These are phyloP conservation scores for Novymonas esmeraldas DNA, from an alignment of 208 protist species.

Conservation along the genomic window DNA sequence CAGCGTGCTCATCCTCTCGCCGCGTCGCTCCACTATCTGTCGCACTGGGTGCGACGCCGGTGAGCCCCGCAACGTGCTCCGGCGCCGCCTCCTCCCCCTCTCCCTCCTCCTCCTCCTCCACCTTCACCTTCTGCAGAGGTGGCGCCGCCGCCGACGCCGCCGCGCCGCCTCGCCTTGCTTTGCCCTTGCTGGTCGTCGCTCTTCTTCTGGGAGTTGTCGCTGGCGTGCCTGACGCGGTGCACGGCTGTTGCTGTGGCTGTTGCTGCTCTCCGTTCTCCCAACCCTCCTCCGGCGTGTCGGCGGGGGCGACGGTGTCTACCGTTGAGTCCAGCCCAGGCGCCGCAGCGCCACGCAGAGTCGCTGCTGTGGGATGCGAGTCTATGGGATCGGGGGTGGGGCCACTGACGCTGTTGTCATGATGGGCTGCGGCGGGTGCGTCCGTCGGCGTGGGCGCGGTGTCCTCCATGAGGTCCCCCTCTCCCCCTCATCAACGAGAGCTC, in stretches of 20 bases:
- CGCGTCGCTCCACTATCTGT: background rate
- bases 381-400: too few species aligned
- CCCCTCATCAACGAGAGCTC: too few species aligned
- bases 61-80: background rate
- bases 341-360: background rate
- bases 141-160: background rate
- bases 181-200: background rate
- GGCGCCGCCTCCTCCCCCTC: background rate
- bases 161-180: background rate
- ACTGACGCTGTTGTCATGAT: too few species aligned
- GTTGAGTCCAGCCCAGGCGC: background rate
- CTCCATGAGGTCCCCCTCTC: too few species aligned
- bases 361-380: too few species aligned
- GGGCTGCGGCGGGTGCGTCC: too few species aligned
- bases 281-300: background rate
- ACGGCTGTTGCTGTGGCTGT: background rate
- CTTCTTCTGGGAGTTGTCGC: background rate
- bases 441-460: too few species aligned
- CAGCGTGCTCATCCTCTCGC: background rate
- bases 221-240: background rate
- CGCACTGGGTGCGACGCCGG: background rate
- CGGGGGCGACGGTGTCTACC: background rate
- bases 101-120: background rate
- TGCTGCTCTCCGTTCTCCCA: background rate
- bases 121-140: background rate